phyloP scores from a whole-genome alignment of 768 basidiomycete genomes.

The Russula sp. region DNA sequence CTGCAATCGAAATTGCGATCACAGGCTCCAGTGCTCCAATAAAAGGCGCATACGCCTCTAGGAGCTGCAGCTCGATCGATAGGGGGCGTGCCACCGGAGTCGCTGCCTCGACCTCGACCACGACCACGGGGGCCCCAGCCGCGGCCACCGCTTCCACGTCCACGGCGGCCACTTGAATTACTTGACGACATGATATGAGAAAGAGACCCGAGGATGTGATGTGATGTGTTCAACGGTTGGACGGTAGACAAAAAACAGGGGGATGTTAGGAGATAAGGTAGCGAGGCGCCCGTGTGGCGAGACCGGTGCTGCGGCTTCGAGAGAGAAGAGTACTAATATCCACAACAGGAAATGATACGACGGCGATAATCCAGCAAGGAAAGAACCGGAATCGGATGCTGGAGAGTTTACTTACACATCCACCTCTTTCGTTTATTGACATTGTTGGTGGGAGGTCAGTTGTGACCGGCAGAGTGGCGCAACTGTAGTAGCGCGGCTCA shows the following conservation, averaged over 20 bases:
- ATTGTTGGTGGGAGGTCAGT: no score
- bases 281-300: constrained; percentile 6
- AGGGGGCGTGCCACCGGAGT: constrained; percentile 3
- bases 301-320: not conserved
- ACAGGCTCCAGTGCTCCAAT: constrained; percentile 28
- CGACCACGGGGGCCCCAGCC: not conserved
- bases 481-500: no score
- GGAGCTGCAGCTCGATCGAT: constrained; percentile 17
- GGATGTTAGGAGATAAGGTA: not conserved
- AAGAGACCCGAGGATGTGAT: not conserved
- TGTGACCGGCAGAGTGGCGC: no score
- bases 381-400: no score
- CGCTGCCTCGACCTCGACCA: constrained; percentile 7
- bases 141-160: not conserved
- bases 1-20: constrained; percentile 25
- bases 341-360: not conserved
- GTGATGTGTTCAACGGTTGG: not conserved
- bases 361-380: not conserved
- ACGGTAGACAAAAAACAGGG: not conserved
- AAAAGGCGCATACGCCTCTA: constrained; percentile 26
- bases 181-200: constrained; percentile 5
- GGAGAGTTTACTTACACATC: no score
- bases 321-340: not conserved
- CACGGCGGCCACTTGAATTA: not conserved
- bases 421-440: no score